Base-by-base conservation (phyloP, 139 green algal genomes). In the Coelastrella sp. region DNA sequence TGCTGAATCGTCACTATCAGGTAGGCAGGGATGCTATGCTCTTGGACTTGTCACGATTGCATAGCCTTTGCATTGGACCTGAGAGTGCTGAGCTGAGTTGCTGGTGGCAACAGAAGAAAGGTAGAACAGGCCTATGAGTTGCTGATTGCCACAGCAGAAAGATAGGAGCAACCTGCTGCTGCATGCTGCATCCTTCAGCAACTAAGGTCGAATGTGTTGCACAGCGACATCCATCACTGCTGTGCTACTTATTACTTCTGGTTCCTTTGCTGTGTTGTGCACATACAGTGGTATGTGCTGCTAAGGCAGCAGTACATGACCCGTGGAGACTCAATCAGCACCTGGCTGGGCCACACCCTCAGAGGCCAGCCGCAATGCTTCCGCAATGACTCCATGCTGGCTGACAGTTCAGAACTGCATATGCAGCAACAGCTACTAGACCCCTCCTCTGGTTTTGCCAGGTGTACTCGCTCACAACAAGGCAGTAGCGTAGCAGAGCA, bases 271-370 rank as follows among this genome's bases (percentile, higher is more conserved):
- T n/a, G n/a, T n/a, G n/a, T n/a, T n/a, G n/a, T n/a, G n/a, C n/a
- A n/a, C n/a, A n/a, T 79, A 27, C 66, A 71, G 67, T 81, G 50
- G 51, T 81, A 86, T 63, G 51, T 81, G 25, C 51, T 86, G 51
- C 82, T 87, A 38, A 53, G 82, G 23, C 82, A 87, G 71, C 69
- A 87, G 37, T 87, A 87, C 82, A 67, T 87, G 40, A 82, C 69
- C 0, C 40, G 71, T 2, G 82, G 82, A 5, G 82, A 87, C 71
- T 82, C 69, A 27, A 37, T 82, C 53, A 63, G 48, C 41, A 51
- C 82, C 5, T 87, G 82, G 82, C 53, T 87, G 8, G 71, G 57
- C 30, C 69, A 83, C 53, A 72, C 48, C 0, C 43, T 50, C 19
- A 30, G 37, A n/a, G 66, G 51, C 50, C 66, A 27, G 74, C 50